Conservation (phyloP, 257 asterid species). For the Solanum corneliomulleri region DNA sequence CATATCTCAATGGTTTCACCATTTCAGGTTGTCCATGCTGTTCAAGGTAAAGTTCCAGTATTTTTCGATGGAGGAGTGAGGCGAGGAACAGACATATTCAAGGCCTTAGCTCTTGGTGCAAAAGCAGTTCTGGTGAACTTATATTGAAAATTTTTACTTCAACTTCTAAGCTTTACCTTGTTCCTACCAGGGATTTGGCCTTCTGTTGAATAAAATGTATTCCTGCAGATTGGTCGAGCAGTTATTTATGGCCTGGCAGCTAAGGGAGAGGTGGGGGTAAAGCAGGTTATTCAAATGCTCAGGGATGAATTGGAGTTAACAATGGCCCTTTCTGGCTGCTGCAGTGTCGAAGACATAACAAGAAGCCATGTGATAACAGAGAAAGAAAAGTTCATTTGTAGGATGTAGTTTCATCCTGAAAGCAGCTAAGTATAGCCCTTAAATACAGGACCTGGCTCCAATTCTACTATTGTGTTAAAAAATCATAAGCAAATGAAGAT, state of each 20-base stretch:
- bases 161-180: neutral
- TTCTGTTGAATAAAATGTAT: neutral
- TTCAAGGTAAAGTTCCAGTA: slow-evolving; percentile 46
- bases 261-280: slow-evolving; percentile 46
- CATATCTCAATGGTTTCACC: neutral
- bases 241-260: slow-evolving; percentile 42
- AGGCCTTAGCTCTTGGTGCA: slow-evolving; percentile 69
- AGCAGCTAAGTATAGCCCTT: neutral
- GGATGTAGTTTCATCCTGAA: slow-evolving; percentile 8
- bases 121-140: slow-evolving; percentile 46
- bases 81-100: slow-evolving; percentile 59
- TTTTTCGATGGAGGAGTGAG: slow-evolving; percentile 59
- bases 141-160: neutral
- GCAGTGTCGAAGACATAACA: slow-evolving; percentile 28
- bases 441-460: neutral
- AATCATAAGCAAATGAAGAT: neutral
- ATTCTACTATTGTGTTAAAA: neutral
- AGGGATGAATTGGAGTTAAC: slow-evolving; percentile 50
- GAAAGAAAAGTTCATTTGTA: slow-evolving; percentile 14
- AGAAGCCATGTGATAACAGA: slow-evolving; percentile 38
- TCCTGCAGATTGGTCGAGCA: slow-evolving; percentile 50
- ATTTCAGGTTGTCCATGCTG: slow-evolving; percentile 42
- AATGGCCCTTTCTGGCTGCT: slow-evolving; percentile 58
- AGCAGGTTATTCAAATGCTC: slow-evolving; percentile 34
- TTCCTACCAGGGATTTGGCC: neutral